phyloP scores from a whole-genome alignment of 495 filamentous ascomycete genomes.

The Entonaema liquescens region DNA sequence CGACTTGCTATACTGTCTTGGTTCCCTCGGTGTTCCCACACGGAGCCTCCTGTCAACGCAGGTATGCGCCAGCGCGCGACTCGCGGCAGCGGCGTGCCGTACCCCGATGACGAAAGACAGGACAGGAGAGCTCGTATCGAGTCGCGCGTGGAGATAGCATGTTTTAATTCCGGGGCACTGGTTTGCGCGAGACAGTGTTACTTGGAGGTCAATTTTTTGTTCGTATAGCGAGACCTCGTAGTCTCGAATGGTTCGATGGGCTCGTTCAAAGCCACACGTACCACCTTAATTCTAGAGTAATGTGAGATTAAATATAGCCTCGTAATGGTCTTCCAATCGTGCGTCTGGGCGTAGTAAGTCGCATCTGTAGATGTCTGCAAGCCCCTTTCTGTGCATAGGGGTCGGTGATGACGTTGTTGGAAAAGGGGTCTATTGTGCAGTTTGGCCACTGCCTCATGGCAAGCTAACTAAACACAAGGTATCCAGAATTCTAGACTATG shows the following conservation, averaged over 20 bases:
- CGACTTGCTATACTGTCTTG: background rate
- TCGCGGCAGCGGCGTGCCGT: conserved; percentile 18
- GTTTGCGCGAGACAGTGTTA: background rate
- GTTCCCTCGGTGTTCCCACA: conserved; percentile 2
- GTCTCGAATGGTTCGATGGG: background rate
- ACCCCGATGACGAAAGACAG: conserved; percentile 17
- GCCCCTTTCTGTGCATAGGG: background rate
- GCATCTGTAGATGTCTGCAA: background rate
- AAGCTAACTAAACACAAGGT: background rate
- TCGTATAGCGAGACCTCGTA: background rate
- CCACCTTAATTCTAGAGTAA: background rate
- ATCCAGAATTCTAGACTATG: background rate
- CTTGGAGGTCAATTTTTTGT: background rate
- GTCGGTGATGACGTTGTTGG: background rate
- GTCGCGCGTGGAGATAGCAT: conserved; percentile 1
- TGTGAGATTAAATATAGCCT: background rate
- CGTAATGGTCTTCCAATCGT: background rate
- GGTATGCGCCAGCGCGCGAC: conserved; percentile 1
- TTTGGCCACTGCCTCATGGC: background rate
- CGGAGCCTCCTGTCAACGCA: conserved; percentile 13
- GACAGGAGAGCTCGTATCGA: conserved; percentile 17
- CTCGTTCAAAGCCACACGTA: background rate
- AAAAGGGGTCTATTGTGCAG: background rate
- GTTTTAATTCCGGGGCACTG: background rate
- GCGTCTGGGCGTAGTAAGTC: background rate